Conservation (phyloP, 208 protist species). For the Blechomonas ayalai region DNA sequence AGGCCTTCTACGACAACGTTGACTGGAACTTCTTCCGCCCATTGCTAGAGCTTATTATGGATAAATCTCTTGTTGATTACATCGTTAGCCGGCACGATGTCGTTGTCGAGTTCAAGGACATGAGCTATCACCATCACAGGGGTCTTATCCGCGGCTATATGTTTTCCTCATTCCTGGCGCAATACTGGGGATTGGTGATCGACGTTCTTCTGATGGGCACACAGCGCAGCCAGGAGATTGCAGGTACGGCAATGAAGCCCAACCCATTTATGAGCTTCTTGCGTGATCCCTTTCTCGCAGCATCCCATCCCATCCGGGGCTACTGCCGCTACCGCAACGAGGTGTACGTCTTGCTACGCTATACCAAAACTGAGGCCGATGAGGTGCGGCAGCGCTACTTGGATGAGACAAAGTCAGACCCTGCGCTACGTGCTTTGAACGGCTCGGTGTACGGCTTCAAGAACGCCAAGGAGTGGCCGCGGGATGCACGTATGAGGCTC, state of each 20-base stretch:
- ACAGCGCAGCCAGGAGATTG: constrained; percentile 97
- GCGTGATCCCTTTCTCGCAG: constrained; percentile 91
- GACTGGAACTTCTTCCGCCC: constrained; percentile 99
- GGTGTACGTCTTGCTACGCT: constrained; percentile 97
- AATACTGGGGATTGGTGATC: constrained; percentile 99
- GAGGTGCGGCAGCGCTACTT: constrained; percentile 98
- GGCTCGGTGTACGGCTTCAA: constrained; percentile 99
- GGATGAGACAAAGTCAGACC: constrained; percentile 98
- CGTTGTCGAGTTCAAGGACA: constrained; percentile 99
- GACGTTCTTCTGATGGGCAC: constrained; percentile 99
- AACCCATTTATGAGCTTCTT: constrained; percentile 98
- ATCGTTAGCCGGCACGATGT: constrained; percentile 99
- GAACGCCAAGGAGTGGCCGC: constrained; percentile 99
- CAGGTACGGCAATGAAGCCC: constrained; percentile 94
- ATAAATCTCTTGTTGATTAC: constrained; percentile 99
- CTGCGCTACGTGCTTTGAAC: constrained; percentile 93
- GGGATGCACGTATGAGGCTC: constrained; percentile 98
- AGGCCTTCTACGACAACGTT: constrained; percentile 99
- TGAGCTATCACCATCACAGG: constrained; percentile 99
- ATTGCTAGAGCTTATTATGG: constrained; percentile 99
- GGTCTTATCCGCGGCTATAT: constrained; percentile 99
- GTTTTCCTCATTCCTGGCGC: constrained; percentile 99
- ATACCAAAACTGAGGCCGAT: constrained; percentile 96
- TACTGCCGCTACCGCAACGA: constrained; percentile 98
- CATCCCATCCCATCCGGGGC: constrained; percentile 97